A percentile compares a stretch with the other conserved stretches of the same genome.
These are phyloP conservation scores for Penicillium arizonense DNA, from an alignment of 495 filamentous ascomycete genomes.

Conservation along the genomic window DNA sequence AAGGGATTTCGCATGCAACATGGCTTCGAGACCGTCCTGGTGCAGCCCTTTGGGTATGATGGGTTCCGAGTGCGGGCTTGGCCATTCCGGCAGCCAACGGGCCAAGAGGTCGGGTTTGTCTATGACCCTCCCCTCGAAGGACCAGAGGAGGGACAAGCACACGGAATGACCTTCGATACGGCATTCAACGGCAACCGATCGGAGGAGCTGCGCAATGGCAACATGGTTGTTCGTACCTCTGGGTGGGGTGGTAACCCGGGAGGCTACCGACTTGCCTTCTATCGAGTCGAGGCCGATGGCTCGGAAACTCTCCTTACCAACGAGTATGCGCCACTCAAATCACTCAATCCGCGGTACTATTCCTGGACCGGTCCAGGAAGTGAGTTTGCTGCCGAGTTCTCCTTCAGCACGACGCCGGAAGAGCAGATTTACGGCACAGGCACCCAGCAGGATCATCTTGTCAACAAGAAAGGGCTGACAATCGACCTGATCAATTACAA, in stretches of 20 bases:
- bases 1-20: slow-evolving; percentile 30
- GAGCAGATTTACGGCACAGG: slow-evolving; percentile 32
- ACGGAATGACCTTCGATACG: slow-evolving; percentile 22
- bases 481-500: slow-evolving; percentile 31
- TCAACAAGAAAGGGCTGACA: slow-evolving; percentile 27
- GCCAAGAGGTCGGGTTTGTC: slow-evolving; percentile 25
- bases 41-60: slow-evolving; percentile 33
- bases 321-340: slow-evolving; percentile 33
- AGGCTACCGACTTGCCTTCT: slow-evolving; percentile 27
- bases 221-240: slow-evolving; percentile 26
- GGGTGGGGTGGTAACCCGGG: slow-evolving; percentile 25
- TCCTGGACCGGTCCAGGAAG: slow-evolving; percentile 23
- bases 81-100: slow-evolving; percentile 26
- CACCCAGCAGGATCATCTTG: slow-evolving; percentile 28
- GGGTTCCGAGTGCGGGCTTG: slow-evolving; percentile 30
- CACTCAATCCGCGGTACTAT: slow-evolving; percentile 28
- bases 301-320: slow-evolving; percentile 27
- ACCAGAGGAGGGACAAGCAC: slow-evolving; percentile 22
- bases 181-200: slow-evolving; percentile 17
- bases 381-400: slow-evolving; percentile 27
- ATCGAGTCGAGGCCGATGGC: slow-evolving; percentile 22
- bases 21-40: slow-evolving; percentile 28
- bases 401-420: slow-evolving; percentile 27
- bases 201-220: slow-evolving; percentile 23
- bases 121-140: slow-evolving; percentile 32